phyloP scores from a whole-genome alignment of 352 stramenopile species.

The Globisporangium abappressorium region DNA sequence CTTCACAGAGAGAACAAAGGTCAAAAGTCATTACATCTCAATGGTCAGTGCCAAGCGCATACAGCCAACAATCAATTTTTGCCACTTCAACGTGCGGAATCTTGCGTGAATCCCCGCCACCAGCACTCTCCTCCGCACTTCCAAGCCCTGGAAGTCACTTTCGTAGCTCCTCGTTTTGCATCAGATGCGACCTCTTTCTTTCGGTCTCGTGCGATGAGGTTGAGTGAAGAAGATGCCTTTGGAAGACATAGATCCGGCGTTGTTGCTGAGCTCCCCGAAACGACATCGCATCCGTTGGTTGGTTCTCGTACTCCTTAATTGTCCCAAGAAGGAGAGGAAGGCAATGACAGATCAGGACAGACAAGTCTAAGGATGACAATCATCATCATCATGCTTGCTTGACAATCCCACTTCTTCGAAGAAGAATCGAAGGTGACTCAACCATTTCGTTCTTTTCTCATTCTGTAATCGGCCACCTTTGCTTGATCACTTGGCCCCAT shows the following conservation, averaged over 20 bases:
- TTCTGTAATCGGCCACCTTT: neutral
- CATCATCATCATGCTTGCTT: neutral
- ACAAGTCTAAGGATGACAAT: neutral
- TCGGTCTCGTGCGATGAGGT: neutral
- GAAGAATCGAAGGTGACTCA: neutral
- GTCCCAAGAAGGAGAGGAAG: neutral
- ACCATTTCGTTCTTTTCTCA: neutral
- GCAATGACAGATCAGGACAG: neutral
- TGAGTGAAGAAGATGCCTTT: neutral
- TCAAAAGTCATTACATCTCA: neutral
- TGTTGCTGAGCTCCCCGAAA: neutral
- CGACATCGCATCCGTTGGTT: neutral
- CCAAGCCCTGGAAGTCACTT: neutral
- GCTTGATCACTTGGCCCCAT: neutral
- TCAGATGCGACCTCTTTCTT: neutral
- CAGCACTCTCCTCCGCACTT: neutral
- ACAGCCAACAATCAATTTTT: neutral
- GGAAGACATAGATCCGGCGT: neutral
- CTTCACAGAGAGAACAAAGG: neutral
- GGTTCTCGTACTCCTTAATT: neutral
- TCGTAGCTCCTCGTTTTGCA: neutral
- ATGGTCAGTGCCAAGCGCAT: neutral
- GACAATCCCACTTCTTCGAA: neutral
- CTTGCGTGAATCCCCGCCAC: neutral
- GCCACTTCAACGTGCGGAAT: neutral